A percentile compares a stretch with the other conserved stretches of the same genome.
Evolutionary conservation across 202 grass and related monocot species (phyloP).

Genomic region (Setaria italica): DNA sequence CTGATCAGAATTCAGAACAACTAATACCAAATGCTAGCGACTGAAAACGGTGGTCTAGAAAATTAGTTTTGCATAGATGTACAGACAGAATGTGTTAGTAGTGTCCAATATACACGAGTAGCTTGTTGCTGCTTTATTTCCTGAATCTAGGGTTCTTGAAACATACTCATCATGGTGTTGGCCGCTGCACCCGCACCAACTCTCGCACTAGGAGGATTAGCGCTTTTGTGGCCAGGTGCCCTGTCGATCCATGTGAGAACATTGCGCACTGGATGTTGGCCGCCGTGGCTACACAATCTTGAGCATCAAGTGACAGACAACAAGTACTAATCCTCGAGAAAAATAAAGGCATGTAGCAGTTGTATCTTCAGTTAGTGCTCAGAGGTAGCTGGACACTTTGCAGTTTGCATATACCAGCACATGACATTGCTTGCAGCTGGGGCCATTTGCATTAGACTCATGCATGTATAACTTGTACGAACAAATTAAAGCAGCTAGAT

Average conservation of each 20-base stretch:
- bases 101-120: background rate
- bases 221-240: conserved; percentile 32
- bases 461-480: background rate
- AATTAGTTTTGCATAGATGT: background rate
- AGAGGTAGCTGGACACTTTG: conserved; percentile 13
- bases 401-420: background rate
- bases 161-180: conserved; percentile 53
- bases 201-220: conserved; percentile 29
- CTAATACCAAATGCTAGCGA: background rate
- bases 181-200: conserved; percentile 38
- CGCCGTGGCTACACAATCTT: conserved; percentile 41
- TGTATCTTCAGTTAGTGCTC: conserved; percentile 22
- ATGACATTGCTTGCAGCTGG: conserved; percentile 12
- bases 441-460: background rate
- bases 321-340: background rate
- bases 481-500: background rate
- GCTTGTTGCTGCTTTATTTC: conserved; percentile 18
- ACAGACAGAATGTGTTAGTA: background rate
- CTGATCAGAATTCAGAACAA: background rate
- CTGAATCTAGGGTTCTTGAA: conserved; percentile 28
- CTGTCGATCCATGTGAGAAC: conserved; percentile 40
- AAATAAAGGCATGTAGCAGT: background rate
- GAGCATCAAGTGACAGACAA: conserved; percentile 51
- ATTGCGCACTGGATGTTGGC: conserved; percentile 37
- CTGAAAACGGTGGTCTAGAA: background rate